Evolutionary conservation across 495 filamentous ascomycete species (phyloP).

Genomic region (Podospora pseudopauciseta): DNA sequence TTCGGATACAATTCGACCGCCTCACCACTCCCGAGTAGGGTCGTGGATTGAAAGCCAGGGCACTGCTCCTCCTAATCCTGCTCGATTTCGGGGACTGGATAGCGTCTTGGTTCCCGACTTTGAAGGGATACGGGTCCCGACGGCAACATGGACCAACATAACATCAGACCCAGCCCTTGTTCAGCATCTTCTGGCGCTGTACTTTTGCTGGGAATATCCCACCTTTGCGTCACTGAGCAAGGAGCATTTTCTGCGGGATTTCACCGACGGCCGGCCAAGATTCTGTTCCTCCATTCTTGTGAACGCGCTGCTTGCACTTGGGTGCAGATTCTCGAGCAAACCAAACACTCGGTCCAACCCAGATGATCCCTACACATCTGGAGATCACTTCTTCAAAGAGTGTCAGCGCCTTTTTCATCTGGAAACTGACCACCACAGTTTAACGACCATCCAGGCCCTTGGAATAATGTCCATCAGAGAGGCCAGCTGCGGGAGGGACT

Average conservation of each 20-base stretch:
- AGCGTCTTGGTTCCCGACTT: conserved; percentile 36
- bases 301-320: conserved; percentile 69
- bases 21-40: conserved; percentile 39
- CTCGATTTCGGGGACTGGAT: conserved; percentile 33
- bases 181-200: conserved; percentile 62
- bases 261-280: conserved; percentile 48
- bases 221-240: conserved; percentile 69
- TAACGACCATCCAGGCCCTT: conserved; percentile 77
- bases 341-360: conserved; percentile 58
- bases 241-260: conserved; percentile 67
- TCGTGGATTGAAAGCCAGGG: conserved; percentile 36
- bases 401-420: conserved; percentile 57
- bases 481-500: conserved; percentile 60
- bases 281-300: conserved; percentile 73
- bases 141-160: conserved; percentile 57
- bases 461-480: conserved; percentile 70
- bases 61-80: conserved; percentile 15
- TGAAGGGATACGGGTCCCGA: conserved; percentile 37
- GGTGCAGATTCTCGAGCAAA: conserved; percentile 69
- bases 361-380: conserved; percentile 59
- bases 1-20: conserved; percentile 24
- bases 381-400: conserved; percentile 70
- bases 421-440: conserved; percentile 52
- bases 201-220: conserved; percentile 81
- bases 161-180: conserved; percentile 57